Conservation (phyloP, 257 asterid species). For the Capsicum pubescens region DNA sequence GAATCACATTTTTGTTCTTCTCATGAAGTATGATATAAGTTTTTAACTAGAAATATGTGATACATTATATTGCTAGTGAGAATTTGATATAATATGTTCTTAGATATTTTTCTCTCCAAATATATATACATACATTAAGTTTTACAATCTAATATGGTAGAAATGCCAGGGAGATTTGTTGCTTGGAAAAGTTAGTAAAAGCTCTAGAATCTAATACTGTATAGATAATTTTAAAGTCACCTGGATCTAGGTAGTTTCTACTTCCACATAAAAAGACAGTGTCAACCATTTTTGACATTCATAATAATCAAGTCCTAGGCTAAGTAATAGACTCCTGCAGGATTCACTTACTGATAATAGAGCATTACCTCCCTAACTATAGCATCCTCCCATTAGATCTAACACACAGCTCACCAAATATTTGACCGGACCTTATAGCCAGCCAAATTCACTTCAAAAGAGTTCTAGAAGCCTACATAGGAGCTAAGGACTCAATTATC, state of each 20-base stretch:
- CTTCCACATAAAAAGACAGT: neutral
- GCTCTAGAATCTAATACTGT: neutral
- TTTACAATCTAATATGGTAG: neutral
- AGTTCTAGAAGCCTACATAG: neutral
- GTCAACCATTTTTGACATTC: neutral
- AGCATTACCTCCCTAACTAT: neutral
- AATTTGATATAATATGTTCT: neutral
- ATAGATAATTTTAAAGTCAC: neutral
- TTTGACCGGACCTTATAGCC: neutral
- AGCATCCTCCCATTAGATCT: neutral
- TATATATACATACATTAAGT: too few species aligned
- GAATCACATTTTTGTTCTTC: neutral
- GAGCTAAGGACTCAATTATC: slow-evolving; percentile 1
- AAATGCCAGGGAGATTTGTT: neutral
- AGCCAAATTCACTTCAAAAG: slow-evolving; percentile 7
- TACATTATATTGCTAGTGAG: slow-evolving; percentile 3
- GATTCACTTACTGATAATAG: neutral
- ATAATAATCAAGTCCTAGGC: neutral
- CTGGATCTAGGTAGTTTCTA: neutral
- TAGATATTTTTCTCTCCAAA: neutral
- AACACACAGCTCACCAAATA: neutral
- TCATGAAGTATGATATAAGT: neutral
- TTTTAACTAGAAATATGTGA: slow-evolving; percentile 7
- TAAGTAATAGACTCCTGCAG: neutral
- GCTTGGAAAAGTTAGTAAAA: neutral